Base-by-base conservation (phyloP, 148 eudicot species). In the Nepenthes gracilis region DNA sequence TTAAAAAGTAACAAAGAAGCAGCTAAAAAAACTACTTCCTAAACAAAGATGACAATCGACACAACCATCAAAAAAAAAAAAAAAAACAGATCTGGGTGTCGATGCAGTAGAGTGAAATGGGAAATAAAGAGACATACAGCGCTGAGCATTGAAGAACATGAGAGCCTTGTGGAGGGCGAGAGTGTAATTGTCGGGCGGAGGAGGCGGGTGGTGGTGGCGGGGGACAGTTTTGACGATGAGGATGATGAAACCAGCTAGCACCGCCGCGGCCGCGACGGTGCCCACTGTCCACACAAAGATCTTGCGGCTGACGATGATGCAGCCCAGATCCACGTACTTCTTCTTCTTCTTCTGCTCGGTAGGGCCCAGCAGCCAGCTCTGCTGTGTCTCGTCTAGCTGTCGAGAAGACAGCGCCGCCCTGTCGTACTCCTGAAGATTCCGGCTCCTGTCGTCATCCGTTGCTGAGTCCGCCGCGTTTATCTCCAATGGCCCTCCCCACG, bases 401-500 rank as follows among this genome's bases (percentile, higher is more conserved):
- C 87, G 72, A 50, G 93, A 85, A 0, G 73, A 67, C 33, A 88
- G 72, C 33, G 98, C 98, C 13, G 96, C 96, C 55, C 80, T 52
- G 72, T 93, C 99, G 67, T 78, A 89, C 35, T 93, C 96, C 49
- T 86, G 80, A 5, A 92, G 70, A 70, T 88, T 88, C 36, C 96
- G 48, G 73, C 99, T 93, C 34, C 99, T 76, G 14, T 93, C 99
- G 43, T 93, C 99, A 76, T 93, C 96, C 2, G 99, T 93, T 0
- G 96, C 95, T 0, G 96, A 88, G 59, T 88, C 96, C 7, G 86
- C 84, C 2, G 93, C 77, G 53, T 74, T 48, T 1, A 93, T 93
- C 64, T 93, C 99, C 55, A 93, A 65, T 7, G 99, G 78, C 1
- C 99, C 99, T 1, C 99, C 99, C 99, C 99, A 93, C 9, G 99